Evolutionary conservation across 2,329 filamentous ascomycete genomes (phyloP), one percentile per base, ranked within the genome.

Genomic region (Chaetomiaceae sp.): DNA sequence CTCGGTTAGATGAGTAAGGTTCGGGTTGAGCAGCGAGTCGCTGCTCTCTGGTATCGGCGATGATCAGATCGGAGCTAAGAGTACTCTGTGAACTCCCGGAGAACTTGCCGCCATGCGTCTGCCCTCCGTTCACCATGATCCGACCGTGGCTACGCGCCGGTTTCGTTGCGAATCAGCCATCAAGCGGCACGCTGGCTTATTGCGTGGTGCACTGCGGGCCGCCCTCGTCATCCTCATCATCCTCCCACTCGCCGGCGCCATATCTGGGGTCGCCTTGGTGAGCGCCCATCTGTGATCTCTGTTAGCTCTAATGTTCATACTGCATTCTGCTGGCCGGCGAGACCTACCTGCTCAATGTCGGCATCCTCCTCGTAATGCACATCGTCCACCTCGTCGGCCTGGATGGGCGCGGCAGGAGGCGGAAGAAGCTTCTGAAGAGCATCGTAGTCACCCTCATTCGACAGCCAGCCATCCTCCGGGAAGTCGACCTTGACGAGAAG

Each of bases 401-500:
- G 75, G 56, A 92, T 85, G 9, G 78, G 71, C 4, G 78, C 71
- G 0, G 70, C 65, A 1, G 80, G 78, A 9, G 79, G 73, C 0
- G 93, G 93, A 12, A 99, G 76, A 23, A 95, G 76, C 62, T 88
- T 87, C 62, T 79, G 74, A 51, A 99, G 74, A 40, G 81, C 79
- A 49, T 85, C 80, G 53, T 92, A 80, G 1, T 82, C 77, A 12
- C 80, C 78, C n/a, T 89, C 81, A 50, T 87, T 79, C 57, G 80
- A 75, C 51, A 91, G 74, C 89, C 90, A 97, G 21, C 83, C 87
- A 61, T 92, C 83, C 60, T 91, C 83, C 2, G 93, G 93, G 73
- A 97, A 97, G 48, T 89, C 80, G 56, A 99, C 79, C 62, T 93
- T 85, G 57, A 96, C 85, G 33, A 87, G 73, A 37, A 99, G 76